Conservation (phyloP, 169 alveolate species). For the Neospora caninum region DNA sequence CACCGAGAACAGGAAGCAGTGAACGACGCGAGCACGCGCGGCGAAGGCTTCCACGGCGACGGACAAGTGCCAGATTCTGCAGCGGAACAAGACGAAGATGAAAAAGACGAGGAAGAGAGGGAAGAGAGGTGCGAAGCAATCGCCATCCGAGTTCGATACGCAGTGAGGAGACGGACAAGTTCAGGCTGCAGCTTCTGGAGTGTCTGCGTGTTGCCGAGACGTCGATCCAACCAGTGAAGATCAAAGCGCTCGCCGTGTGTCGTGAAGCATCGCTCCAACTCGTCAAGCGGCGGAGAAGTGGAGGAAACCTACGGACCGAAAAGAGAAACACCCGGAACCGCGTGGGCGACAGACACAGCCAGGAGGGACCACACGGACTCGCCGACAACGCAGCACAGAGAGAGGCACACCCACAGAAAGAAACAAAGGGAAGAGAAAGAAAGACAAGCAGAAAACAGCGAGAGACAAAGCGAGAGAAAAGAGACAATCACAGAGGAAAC, state of each 20-base stretch:
- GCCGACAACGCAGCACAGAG: background rate
- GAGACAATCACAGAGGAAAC: background rate
- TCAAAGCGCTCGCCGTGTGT: constrained; percentile 62
- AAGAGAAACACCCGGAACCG: background rate
- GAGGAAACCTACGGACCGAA: constrained; percentile 32
- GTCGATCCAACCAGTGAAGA: constrained; percentile 46
- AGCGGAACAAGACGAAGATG: background rate
- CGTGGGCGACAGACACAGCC: background rate
- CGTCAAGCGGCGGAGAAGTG: constrained; percentile 43
- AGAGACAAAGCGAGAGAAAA: no score
- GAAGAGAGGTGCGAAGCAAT: background rate
- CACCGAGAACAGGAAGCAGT: background rate
- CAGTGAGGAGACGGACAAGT: constrained; percentile 9
- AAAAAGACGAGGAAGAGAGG: background rate
- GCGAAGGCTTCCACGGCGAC: background rate
- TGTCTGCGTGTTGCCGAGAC: constrained; percentile 8
- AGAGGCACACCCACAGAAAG: background rate
- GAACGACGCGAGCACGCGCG: background rate
- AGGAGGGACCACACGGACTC: background rate
- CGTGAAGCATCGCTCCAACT: constrained; percentile 61
- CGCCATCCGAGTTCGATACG: constrained; percentile 4
- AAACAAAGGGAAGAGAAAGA: background rate
- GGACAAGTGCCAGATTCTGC: background rate
- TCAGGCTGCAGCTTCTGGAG: constrained; percentile 36
- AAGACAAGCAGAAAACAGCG: background rate